A percentile compares a stretch with the other conserved stretches of the same genome.
Evolutionary conservation across 129 eudicot genomes (phyloP).

Genomic region (Dittrichia graveolens): DNA sequence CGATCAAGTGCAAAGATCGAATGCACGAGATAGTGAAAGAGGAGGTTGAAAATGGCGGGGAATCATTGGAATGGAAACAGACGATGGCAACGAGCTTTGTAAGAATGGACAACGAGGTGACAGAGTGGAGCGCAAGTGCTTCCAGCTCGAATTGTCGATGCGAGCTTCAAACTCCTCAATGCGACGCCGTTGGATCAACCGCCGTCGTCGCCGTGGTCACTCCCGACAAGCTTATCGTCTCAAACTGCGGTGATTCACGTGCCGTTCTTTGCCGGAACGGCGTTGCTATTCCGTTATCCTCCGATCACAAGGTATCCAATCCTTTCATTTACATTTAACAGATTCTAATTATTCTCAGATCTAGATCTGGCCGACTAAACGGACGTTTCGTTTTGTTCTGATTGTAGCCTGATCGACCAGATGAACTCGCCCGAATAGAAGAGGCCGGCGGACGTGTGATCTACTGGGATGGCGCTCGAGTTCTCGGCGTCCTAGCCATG

Average conservation of each 20-base stretch:
- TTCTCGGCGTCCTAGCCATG: conserved; percentile 90
- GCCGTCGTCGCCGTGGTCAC: conserved; percentile 82
- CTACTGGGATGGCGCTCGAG: conserved; percentile 91
- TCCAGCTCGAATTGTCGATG: conserved; percentile 57
- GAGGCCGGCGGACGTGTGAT: conserved; percentile 92
- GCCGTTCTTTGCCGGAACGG: conserved; percentile 85
- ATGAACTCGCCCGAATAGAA: conserved; percentile 71
- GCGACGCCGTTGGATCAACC: conserved; percentile 95
- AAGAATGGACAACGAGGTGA: conserved; percentile 74
- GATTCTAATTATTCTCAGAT: background rate
- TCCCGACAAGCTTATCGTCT: conserved; percentile 59
- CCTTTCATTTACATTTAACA: background rate
- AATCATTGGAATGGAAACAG: conserved; percentile 41
- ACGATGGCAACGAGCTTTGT: conserved; percentile 54
- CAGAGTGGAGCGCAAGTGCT: conserved; percentile 36
- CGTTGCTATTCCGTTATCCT: conserved; percentile 74
- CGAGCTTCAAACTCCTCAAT: conserved; percentile 82
- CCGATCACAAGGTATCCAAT: conserved; percentile 70
- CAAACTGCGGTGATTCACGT: conserved; percentile 91
- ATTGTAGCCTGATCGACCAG: conserved; percentile 89
- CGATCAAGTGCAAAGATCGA: conserved; percentile 78
- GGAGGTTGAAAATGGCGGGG: conserved; percentile 44
- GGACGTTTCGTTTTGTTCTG: background rate
- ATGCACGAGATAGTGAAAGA: conserved; percentile 83
- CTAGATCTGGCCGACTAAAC: conserved; percentile 1